A percentile compares a stretch with the other conserved stretches of the same genome.
Evolutionary conservation across 768 basidiomycete species (phyloP).

Genomic region (Leucosporidium creatinivorum): DNA sequence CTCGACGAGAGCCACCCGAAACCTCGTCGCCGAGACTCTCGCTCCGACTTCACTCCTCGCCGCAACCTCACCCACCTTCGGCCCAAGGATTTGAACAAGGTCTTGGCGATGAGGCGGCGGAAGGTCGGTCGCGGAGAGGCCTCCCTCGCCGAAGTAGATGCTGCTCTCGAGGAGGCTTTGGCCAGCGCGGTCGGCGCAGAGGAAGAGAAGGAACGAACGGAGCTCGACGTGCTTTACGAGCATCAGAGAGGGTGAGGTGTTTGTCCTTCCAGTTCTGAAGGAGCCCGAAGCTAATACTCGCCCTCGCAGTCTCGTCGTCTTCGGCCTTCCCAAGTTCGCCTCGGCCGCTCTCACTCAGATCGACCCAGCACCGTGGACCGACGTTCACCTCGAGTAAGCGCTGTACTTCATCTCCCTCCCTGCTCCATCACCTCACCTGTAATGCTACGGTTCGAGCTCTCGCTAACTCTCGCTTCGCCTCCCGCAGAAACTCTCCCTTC

Average conservation of each 20-base stretch:
- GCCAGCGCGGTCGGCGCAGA: background rate
- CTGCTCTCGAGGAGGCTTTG: background rate
- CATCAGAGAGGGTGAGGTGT: slow-evolving; percentile 26
- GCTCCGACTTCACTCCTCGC: background rate
- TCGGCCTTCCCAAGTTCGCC: slow-evolving; percentile 22
- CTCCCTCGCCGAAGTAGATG: background rate
- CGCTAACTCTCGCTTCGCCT: too few relatives aligned
- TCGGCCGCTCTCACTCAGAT: slow-evolving; percentile 7
- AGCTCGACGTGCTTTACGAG: slow-evolving; percentile 23
- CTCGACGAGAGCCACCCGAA: slow-evolving; percentile 3
- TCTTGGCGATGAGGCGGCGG: background rate
- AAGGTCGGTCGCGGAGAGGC: background rate
- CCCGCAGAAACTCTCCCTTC: slow-evolving; percentile 8
- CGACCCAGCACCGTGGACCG: slow-evolving; percentile 14
- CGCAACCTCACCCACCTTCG: background rate
- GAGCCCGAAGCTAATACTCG: background rate
- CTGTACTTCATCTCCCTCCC: too few relatives aligned
- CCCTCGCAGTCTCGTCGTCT: slow-evolving; percentile 12
- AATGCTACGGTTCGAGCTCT: too few relatives aligned
- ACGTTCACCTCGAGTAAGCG: background rate
- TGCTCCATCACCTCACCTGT: too few relatives aligned
- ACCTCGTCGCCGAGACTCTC: slow-evolving; percentile 2
- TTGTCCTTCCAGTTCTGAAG: background rate
- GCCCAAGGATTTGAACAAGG: background rate
- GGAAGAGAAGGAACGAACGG: slow-evolving; percentile 16